Percentiles rank a stretch among this genome's conserved stretches.
Conservation (phyloP, 352 stramenopile species). For the Globisporangium cystogenes region DNA sequence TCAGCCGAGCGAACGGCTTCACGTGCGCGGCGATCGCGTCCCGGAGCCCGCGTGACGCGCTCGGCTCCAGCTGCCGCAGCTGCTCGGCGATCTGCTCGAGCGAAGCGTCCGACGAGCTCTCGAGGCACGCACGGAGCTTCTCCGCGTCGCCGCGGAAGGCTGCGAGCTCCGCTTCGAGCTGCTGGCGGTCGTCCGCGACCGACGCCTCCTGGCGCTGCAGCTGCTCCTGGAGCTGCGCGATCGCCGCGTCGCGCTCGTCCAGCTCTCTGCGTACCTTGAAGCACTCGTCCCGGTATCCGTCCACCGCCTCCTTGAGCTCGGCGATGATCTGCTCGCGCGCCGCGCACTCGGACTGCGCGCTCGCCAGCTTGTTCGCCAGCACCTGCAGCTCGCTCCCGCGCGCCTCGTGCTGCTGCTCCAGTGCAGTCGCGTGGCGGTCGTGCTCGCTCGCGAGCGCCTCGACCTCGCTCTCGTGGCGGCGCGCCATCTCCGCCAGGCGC, state of each 20-base stretch:
- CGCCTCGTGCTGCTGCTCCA: background rate
- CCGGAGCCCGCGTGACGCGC: background rate
- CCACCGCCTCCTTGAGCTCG: slow-evolving; percentile 12
- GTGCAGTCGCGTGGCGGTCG: background rate
- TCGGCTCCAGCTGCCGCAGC: background rate
- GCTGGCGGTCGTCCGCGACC: slow-evolving; percentile 3
- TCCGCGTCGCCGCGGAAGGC: background rate
- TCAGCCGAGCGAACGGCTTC: background rate
- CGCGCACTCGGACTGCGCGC: background rate
- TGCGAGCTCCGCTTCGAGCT: background rate
- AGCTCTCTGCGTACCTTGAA: background rate
- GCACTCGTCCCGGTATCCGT: slow-evolving; percentile 5
- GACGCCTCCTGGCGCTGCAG: slow-evolving; percentile 13
- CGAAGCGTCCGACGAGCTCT: background rate
- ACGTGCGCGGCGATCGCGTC: slow-evolving; percentile 2
- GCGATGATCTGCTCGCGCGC: background rate
- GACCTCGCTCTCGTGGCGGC: background rate
- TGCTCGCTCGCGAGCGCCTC: slow-evolving; percentile 2
- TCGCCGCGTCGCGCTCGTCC: slow-evolving; percentile 2
- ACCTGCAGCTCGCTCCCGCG: background rate
- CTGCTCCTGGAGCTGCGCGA: slow-evolving; percentile 13
- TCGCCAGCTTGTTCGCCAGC: slow-evolving; percentile 2
- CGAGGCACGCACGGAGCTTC: slow-evolving; percentile 1
- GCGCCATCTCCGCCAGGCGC: slow-evolving; percentile 6
- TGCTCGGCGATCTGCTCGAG: background rate